Base-by-base conservation (phyloP, 1,139 yeast genomes). In the Saccharomyces hybrid region DNA sequence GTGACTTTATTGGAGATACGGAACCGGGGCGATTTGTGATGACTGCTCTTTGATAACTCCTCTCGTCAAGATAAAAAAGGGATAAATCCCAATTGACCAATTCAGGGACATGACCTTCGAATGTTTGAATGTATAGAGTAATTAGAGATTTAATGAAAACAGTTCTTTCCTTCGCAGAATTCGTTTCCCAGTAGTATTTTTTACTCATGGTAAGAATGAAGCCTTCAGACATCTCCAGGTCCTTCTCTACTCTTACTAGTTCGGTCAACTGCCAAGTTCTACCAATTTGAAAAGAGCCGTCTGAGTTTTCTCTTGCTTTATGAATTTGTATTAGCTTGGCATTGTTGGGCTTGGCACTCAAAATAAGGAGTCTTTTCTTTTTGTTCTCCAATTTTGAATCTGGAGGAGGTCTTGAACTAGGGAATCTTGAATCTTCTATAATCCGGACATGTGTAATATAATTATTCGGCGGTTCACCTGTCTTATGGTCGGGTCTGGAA, bases 221-320 rank as follows among this genome's bases (percentile, higher is more conserved):
- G 1, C 90, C 90, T 53, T 79, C 78, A 28, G 73, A 75, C 1
- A 80, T 75, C 3, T 75, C 74, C 0, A 58, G 47, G 57, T 83
- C 86, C 55, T 81, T 77, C 49, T 83, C 82, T 5, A 91, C 72
- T 42, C 71, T 71, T 13, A 76, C 72, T 60, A 93, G 74, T 61
- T 88, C 96, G 57, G 82, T 88, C 65, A 93, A 73, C 59, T 84
- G 85, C 99, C 99, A 93, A 4, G 96, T 86, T 65, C 97, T 80
- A 44, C 99, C 99, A 53, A 93, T 88, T 70, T 91, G 98, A 65
- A 87, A 84, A 2, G 83, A 71, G 2, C 87, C 89, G 57, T 83
- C 83, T 9, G 81, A 77, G 63, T 86, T 87, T 67, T 81, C 89
- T 62, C 95, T 84, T 1, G 96, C 97, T 71, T 93, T 93, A 66